Evolutionary conservation across 495 filamentous ascomycete genomes (phyloP).

Genomic region (Sporormia fimetaria): DNA sequence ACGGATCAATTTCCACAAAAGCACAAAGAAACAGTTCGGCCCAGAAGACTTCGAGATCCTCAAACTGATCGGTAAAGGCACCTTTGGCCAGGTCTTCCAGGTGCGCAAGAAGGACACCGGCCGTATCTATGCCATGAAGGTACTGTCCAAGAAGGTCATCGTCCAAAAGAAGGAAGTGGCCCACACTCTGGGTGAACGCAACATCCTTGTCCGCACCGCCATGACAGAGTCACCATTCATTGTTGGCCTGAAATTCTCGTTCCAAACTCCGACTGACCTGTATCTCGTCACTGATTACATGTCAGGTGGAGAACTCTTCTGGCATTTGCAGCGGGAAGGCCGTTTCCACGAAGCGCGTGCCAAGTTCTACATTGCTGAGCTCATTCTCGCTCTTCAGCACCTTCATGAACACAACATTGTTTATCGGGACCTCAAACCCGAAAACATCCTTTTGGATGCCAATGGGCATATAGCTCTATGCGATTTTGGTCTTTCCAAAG

Average conservation of each 20-base stretch:
- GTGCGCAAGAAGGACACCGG: slow-evolving; percentile 96
- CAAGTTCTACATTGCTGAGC: slow-evolving; percentile 97
- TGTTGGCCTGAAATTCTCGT: slow-evolving; percentile 95
- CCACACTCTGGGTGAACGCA: slow-evolving; percentile 91
- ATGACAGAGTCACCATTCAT: slow-evolving; percentile 96
- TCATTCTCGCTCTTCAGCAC: slow-evolving; percentile 90
- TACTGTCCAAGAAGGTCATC: slow-evolving; percentile 97
- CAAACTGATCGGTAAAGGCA: slow-evolving; percentile 92
- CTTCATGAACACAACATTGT: slow-evolving; percentile 96
- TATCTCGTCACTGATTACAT: slow-evolving; percentile 99
- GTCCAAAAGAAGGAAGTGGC: slow-evolving; percentile 99
- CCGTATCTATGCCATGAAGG: slow-evolving; percentile 98
- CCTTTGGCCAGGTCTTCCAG: slow-evolving; percentile 98
- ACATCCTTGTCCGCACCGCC: slow-evolving; percentile 91
- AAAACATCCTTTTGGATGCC: slow-evolving; percentile 75
- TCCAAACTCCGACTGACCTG: slow-evolving; percentile 92
- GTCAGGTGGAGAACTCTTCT: slow-evolving; percentile 97
- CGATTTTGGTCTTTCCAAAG: slow-evolving; percentile 91
- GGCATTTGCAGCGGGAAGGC: slow-evolving; percentile 96
- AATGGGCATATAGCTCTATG: slow-evolving; percentile 79
- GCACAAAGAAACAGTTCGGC: slow-evolving; percentile 85
- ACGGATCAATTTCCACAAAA: slow-evolving; percentile 73
- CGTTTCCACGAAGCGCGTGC: slow-evolving; percentile 88
- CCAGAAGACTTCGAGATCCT: slow-evolving; percentile 95
- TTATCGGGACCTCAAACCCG: slow-evolving; percentile 82